Evolutionary conservation across 73 alveolate genomes (phyloP), one percentile per base, ranked within the genome.

Genomic region (Paraurostyla sp.): DNA sequence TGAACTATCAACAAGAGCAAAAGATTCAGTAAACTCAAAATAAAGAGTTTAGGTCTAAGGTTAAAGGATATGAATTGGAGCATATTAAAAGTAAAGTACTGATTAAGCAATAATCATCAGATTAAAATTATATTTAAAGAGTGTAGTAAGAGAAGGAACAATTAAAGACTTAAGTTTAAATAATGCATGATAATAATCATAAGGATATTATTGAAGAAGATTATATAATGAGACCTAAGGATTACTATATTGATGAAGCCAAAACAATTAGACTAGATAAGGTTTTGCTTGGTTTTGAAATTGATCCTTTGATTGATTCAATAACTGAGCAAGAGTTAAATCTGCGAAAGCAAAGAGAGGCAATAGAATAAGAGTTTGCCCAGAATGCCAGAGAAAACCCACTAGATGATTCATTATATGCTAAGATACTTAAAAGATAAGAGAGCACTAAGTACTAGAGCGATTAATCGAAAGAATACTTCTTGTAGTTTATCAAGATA

Each of bases 241-340:
- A 73, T 22, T 73, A 16, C 36, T 73, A 73, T 35, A 73, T 73
- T 13, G 86, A 73, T 49, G 23, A 41, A 0, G 35, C 41, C 4
- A 73, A 45, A 33, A 1, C 41, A 48, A 46, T 73, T 6, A 73
- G 86, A 25, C 27, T 73, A 45, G 86, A 73, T 27, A 73, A 73
- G 27, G 65, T 73, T 2, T 38, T 73, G 27, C 33, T 73, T 3
- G 86, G 86, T 25, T 73, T 73, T 73, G 86, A 73, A 32, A 73
- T 73, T 13, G 86, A 73, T 25, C 71, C 86, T 2, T 46, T 73
- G 1, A 73, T 43, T 48, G 71, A 73, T 46, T 43, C 71, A 6
- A 48, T 73, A 4, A 73, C 86, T 48, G 42, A 42, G 29, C 3
- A 73, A 46, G 86, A 73, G 46, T 3, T 48, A 73, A 30, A 22